Base-by-base conservation (phyloP, 1,284 basidiomycete species). In the Mycena citricolor region DNA sequence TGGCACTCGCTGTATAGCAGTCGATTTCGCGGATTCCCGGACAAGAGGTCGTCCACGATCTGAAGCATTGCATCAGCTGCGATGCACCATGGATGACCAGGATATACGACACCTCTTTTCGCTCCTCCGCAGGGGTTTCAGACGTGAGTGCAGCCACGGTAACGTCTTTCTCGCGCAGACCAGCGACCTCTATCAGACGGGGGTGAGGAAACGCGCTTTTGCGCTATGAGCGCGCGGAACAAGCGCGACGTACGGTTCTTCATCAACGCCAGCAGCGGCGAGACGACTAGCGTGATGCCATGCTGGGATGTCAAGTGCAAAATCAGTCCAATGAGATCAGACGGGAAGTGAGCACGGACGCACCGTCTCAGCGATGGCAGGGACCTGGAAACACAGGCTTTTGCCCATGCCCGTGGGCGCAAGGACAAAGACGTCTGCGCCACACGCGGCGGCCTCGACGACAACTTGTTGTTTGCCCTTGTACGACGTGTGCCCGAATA, bases 371-470 rank as follows among this genome's bases (percentile, higher is more conserved):
- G 83, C 81, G 14, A 87, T 68, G 0, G 90, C 90, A 21, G 91
- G 90, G 8, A 93, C 71, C 64, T 94, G 91, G 57, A 93, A 94
- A 63, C 90, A 94, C 4, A 94, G 58, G 52, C 89, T 88, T 79
- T 52, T 52, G 4, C 51, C 51, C 51, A 52, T 52, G 3, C 91
- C 90, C 2, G 90, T 94, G 0, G 91, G 90, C 7, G 90, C 90
- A 3, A 93, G 75, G 5, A 93, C 87, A 33, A 91, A 75, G 5
- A 91, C 77, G 64, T 91, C 87, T 13, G 51, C 51, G 1, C 82
- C 83, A 22, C 20, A 4, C 4, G 34, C 11, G 1, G 85, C 86
- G 5, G 83, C 81, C 41, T 80, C 73, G 13, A 91, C 76, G 21
- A 92, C 83, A 40, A 86, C 80, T 47, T 78, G 73, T 64, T 93